Percentiles rank a stretch among this genome's conserved stretches.
These are phyloP conservation scores for Wickerhamomyces subpelliculosus DNA, from an alignment of 805 yeast genomes.

Conservation along the genomic window DNA sequence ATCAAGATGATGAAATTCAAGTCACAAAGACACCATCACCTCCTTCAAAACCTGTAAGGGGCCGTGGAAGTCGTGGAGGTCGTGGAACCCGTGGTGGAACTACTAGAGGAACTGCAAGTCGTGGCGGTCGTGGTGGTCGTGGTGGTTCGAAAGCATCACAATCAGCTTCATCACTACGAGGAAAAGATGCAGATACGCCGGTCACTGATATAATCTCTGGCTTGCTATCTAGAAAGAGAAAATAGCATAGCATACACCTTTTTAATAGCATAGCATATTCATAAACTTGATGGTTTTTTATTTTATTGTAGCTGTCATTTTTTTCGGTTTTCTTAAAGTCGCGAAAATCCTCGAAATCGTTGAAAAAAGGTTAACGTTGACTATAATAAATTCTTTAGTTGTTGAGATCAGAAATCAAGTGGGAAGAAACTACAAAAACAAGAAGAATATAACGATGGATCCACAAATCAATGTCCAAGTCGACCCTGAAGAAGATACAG, in stretches of 20 bases:
- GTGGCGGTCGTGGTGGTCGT: neutral
- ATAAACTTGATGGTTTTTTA: neutral
- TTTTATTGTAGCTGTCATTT: neutral
- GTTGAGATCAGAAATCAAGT: neutral
- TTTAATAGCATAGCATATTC: neutral
- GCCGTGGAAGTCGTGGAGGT: too few relatives aligned
- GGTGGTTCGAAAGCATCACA: neutral
- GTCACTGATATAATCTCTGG: constrained; percentile 1
- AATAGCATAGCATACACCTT: neutral
- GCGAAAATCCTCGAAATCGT: too few relatives aligned
- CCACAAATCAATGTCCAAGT: constrained; percentile 77
- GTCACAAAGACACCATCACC: constrained; percentile 1
- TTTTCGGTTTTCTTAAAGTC: neutral
- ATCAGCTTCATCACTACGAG: neutral
- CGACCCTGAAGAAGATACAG: constrained; percentile 94
- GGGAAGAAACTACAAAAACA: too few relatives aligned
- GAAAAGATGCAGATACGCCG: neutral
- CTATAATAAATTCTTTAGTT: too few relatives aligned
- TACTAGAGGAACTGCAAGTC: neutral
- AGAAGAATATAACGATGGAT: constrained; percentile 32
- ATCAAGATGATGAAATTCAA: neutral
- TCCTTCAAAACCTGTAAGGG: neutral
- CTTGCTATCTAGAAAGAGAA: constrained; percentile 1
- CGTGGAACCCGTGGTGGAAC: neutral
- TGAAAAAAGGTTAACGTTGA: too few relatives aligned